These are phyloP conservation scores for Myxozyma neglecta DNA, from an alignment of 805 yeast species.

Conservation along the genomic window DNA sequence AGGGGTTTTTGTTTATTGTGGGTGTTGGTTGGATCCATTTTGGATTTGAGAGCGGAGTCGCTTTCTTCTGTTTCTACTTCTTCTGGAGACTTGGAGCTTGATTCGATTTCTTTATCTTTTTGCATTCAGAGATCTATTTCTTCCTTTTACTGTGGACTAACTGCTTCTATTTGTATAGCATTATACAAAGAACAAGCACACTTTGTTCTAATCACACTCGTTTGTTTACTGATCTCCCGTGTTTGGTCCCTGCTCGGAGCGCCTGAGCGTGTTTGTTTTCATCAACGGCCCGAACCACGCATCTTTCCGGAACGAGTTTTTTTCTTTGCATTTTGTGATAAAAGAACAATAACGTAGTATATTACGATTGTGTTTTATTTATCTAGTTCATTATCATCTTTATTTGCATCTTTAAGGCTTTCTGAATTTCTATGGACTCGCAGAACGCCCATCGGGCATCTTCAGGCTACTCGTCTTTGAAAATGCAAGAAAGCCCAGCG, in stretches of 20 bases:
- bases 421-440: slow-evolving; percentile 26
- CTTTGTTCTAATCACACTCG: not conserved
- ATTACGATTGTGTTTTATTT: not conserved
- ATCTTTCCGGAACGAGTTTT: not conserved
- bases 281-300: not conserved
- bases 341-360: too few relatives aligned
- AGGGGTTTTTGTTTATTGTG: not conserved
- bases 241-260: not conserved
- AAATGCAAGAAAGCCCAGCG: slow-evolving; percentile 29
- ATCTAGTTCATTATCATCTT: not conserved
- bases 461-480: slow-evolving; percentile 25
- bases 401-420: not conserved
- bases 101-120: not conserved
- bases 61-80: too few relatives aligned
- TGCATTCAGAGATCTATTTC: not conserved
- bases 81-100: not conserved
- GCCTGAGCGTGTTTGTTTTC: not conserved
- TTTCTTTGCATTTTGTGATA: not conserved
- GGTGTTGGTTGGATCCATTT: not conserved
- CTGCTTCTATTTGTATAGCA: too few relatives aligned
- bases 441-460: slow-evolving; percentile 29
- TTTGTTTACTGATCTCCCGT: not conserved
- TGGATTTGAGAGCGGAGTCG: too few relatives aligned
- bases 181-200: not conserved
- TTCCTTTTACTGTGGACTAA: too few relatives aligned